Base-by-base conservation (phyloP, 2,329 filamentous ascomycete species). In the Meredithiella fracta region DNA sequence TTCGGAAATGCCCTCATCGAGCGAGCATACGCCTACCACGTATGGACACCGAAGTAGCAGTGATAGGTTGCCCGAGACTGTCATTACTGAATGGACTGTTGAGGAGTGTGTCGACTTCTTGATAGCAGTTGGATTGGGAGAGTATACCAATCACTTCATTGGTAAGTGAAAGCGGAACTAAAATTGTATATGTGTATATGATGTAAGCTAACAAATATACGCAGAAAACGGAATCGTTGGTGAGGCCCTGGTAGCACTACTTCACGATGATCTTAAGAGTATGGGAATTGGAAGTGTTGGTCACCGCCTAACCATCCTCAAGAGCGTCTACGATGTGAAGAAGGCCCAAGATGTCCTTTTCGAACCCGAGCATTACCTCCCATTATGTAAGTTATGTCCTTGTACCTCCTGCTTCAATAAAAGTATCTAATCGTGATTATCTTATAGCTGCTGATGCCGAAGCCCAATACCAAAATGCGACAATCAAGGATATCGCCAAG, bases 311-410 rank as follows among this genome's bases (percentile, higher is more conserved):
- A 94, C 89, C 22, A 94, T 98, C 58, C 76, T 98, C 58, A 97
- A 96, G 72, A 90, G 83, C 64, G 89, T 97, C 55, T 97, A 96
- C 70, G 90, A 97, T 65, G 83, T 92, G 65, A 98, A 98, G 72
- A 84, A 91, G 67, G 88, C 88, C 61, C 90, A 96, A 65, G 89
- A 94, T 63, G 80, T 97, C 59, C 85, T 87, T 15, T 79, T 96
- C 63, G 91, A 97, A 65, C 83, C 84, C 60, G 91, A 96, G 64
- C 87, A 97, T 68, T 98, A 96, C 67, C 78, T 96, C 53, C 92
- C 92, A 38, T 74, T 92, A 53, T 92, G 90, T 95, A 82, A 64
- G 85, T 73, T 56, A 40, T 8, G 25, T 34, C 29, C 29, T 34
- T 34, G 49, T 50, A 31, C 49, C 38, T 7, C 14, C 31, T 29